A percentile compares a stretch with the other conserved stretches of the same genome.
Conservation (phyloP, 257 asterid species). For the Ilex asprella region DNA sequence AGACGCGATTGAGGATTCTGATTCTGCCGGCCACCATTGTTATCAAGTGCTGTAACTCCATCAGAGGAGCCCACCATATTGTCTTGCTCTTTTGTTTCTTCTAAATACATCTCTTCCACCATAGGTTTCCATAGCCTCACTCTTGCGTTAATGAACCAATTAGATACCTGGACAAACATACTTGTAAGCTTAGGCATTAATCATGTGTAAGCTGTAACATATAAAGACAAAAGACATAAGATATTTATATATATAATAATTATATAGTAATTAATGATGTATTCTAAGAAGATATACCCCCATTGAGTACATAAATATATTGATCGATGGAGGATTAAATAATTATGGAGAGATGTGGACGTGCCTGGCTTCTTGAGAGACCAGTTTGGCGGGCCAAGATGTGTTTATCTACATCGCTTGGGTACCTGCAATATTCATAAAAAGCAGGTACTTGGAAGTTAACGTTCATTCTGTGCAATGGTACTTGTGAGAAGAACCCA, state of each 20-base stretch:
- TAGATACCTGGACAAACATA: constrained; percentile 54
- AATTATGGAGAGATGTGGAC: constrained; percentile 30
- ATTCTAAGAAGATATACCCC: constrained; percentile 24
- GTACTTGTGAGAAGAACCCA: no score
- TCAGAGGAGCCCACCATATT: constrained; percentile 16
- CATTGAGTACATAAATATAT: constrained; percentile 23
- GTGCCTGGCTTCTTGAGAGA: constrained; percentile 95
- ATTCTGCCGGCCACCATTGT: constrained; percentile 1
- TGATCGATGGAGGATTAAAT: constrained; percentile 9
- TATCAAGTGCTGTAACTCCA: constrained; percentile 18
- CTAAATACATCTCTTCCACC: constrained; percentile 95
- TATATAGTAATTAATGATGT: neutral
- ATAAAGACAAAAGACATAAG: neutral
- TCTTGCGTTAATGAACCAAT: constrained; percentile 94
- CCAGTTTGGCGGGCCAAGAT: constrained; percentile 96
- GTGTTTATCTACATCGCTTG: constrained; percentile 98
- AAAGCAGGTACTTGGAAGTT: neutral
- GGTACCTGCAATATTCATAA: constrained; percentile 54
- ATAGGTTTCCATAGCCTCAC: constrained; percentile 98
- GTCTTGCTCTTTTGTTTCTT: constrained; percentile 62
- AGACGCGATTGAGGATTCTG: constrained; percentile 13
- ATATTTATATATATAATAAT: no score
- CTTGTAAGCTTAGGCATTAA: neutral
- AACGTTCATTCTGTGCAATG: neutral
- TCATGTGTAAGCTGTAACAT: neutral